Base-by-base conservation (phyloP, 2,329 filamentous ascomycete species). In the Sclerotinia glacialis region DNA sequence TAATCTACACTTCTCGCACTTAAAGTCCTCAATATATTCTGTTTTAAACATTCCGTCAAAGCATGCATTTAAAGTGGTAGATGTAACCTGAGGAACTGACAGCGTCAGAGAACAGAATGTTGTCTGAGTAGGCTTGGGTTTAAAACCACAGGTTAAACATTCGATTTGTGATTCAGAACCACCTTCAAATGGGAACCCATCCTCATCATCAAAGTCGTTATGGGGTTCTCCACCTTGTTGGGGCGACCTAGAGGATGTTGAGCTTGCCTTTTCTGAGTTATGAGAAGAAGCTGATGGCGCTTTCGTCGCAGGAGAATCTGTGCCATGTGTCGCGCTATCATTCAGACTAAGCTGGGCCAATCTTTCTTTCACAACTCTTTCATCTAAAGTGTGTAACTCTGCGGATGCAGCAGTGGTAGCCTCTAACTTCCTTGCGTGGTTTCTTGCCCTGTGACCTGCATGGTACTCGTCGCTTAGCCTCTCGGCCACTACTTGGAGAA, bases 1-100 rank as follows among this genome's bases (percentile, higher is more conserved):
- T n/a, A 99, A 82, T 28, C 93, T 87, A 76, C 95, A 99, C 78
- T 88, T 91, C 74, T 97, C 95, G 79, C 95, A 99, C 72, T 91
- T 93, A 82, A 96, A 99, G 76, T 97, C 95, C 70, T 98, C 94
- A 71, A 99, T 97, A 76, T 93, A 90, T 78, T 99, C 95, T 0
- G 92, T 92, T 79, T 97, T 97, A 72, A 99, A 89, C 78, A 97
- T 89, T 50, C 91, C 91, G 74, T 99, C 95, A 73, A 99, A 95
- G 78, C 95, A 99, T 11, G 88, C 83, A 75, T 90, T 93, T 21
- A 99, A 83, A 0, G 92, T 89, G 0, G 93, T 93, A 2, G 91
- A 90, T 61, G 84, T 87, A 69, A 89, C 86, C 76, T 95, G 91
- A 0, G 95, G 95, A 4, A 99, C 95, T 73, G 93, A 92, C 64